These are phyloP conservation scores for Agrostemma githago DNA, from an alignment of 148 eudicot genomes.

Conservation along the genomic window DNA sequence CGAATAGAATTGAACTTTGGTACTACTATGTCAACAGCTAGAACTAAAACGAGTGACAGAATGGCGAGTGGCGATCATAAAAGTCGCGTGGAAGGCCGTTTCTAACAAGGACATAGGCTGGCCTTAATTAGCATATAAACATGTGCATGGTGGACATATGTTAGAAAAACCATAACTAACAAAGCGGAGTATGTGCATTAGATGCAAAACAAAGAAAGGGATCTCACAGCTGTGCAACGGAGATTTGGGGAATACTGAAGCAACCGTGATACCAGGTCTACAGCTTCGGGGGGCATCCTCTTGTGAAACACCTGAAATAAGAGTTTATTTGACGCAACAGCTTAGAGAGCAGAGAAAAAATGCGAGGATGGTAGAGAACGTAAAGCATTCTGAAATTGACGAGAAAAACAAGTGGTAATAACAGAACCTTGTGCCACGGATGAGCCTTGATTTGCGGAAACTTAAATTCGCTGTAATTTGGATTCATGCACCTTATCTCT, in stretches of 20 bases:
- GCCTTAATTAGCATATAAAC: too few species aligned
- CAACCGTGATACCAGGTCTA: slow-evolving; percentile 82
- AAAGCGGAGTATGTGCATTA: not conserved
- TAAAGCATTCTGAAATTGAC: not conserved
- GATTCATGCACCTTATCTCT: slow-evolving; percentile 92
- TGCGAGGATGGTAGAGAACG: not conserved
- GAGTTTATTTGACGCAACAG: not conserved
- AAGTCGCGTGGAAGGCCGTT: not conserved
- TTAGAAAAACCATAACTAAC: not conserved
- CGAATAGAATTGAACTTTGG: not conserved
- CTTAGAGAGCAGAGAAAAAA: not conserved
- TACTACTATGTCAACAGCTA: not conserved
- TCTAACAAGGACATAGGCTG: not conserved
- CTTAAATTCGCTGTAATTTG: slow-evolving; percentile 74
- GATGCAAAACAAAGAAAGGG: not conserved
- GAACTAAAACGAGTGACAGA: not conserved
- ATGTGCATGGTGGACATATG: too few species aligned
- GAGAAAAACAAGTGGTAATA: not conserved
- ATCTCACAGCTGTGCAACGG: slow-evolving; percentile 78
- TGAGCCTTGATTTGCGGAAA: slow-evolving; percentile 98
- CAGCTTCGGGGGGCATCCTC: slow-evolving; percentile 75
- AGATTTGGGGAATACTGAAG: slow-evolving; percentile 85
- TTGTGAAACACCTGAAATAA: slow-evolving; percentile 63
- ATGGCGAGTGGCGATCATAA: not conserved
- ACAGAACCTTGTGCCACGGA: slow-evolving; percentile 94